Evolutionary conservation across 352 stramenopile genomes (phyloP), one percentile per base, ranked within the genome.

Genomic region (Pythium phragmiticola): DNA sequence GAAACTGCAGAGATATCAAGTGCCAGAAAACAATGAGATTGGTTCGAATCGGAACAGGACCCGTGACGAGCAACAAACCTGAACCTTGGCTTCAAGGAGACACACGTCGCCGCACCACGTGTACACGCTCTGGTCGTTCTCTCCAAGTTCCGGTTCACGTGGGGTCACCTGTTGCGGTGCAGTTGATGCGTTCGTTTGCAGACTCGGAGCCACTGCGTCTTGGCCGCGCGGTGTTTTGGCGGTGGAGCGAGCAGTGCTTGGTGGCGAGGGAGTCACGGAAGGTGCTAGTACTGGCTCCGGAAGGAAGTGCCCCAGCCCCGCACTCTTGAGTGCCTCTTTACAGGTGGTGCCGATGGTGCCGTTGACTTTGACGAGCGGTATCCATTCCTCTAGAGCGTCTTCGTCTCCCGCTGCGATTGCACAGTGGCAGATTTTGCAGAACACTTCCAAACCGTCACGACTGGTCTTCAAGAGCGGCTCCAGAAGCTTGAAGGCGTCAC

Each of bases 81-180:
- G 21, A 0, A 14, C 39, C 21, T 14, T 43, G 0, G 75, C 71
- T 57, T 90, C 70, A 33, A 90, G 52, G 47, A 91, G 84, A 50
- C 80, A 82, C 0, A 89, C 42, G 51, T 92, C 84, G 16, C 76
- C 84, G 49, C 71, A 80, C 84, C 84, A 90, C 0, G 73, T 65
- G 60, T 76, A 87, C 42, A 89, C 46, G 21, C 78, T 81, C 2
- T 80, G 50, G 16, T 92, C 80, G 37, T 92, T 75, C 14, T 47
- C 60, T 11, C 55, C 65, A 39, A 57, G 26, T 39, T 73, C 60
- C 16, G 57, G 43, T 37, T 70, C 64, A 21, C 34, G 33, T 37
- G 28, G 41, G 28, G 12, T 21, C 5, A 19, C 6, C 4, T 9
- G 9, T 26, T 48, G 23, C 3, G 23, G 14, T 45, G 34, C 1